These are phyloP conservation scores for Dispira parvispora DNA, from an alignment of 192 early-diverging fungal genomes.

Conservation along the genomic window DNA sequence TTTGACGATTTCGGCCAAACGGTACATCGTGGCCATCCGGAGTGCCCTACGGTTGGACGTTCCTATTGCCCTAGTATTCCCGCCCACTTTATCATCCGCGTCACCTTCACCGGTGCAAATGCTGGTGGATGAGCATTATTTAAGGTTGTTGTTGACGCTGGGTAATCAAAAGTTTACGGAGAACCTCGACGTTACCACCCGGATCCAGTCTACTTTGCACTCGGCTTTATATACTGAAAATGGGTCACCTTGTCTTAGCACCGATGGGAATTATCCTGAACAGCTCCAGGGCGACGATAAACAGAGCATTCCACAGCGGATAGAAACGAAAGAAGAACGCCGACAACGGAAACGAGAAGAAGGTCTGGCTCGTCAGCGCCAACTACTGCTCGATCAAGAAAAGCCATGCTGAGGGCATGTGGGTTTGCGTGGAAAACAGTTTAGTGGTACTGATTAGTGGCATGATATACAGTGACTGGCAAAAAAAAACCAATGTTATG, in stretches of 20 bases:
- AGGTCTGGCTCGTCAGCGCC: conserved; percentile 19
- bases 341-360: conserved; percentile 23
- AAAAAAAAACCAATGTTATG: too few relatives aligned
- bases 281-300: conserved; percentile 1
- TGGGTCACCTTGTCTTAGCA: conserved; percentile 10
- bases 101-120: conserved; percentile 6
- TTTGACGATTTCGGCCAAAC: conserved; percentile 25
- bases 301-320: conserved; percentile 13
- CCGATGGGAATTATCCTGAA: conserved; percentile 12
- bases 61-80: conserved; percentile 28
- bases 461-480: too few relatives aligned
- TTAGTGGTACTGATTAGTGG: too few relatives aligned
- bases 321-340: conserved; percentile 25
- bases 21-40: conserved; percentile 34
- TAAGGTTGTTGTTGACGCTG: conserved; percentile 21
- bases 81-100: conserved; percentile 10
- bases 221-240: conserved; percentile 5
- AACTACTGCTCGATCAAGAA: neutral
- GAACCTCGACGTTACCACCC: conserved; percentile 15
- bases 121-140: conserved; percentile 23
- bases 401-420: too few relatives aligned
- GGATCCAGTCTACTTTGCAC: conserved; percentile 12
- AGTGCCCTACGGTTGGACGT: conserved; percentile 32
- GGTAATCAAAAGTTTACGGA: conserved; percentile 31
- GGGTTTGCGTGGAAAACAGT: too few relatives aligned